phyloP scores from a whole-genome alignment of 371 early-diverging fungal genomes.

The Fennellomyces sp. region DNA sequence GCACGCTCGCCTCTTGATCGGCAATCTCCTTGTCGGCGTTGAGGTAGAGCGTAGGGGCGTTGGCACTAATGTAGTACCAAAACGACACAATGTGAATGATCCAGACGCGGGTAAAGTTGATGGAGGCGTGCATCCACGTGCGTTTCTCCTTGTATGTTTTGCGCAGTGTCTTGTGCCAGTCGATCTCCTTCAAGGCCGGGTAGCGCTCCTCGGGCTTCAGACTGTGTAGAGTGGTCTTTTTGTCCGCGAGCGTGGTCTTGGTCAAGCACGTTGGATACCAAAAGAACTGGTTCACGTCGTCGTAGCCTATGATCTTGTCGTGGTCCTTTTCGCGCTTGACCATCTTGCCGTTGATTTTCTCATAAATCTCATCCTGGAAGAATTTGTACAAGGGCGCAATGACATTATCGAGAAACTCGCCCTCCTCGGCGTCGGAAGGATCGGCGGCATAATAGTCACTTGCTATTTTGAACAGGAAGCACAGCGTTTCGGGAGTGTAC shows the following conservation, averaged over 20 bases:
- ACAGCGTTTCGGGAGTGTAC: slow-evolving; percentile 79
- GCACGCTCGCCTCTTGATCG: slow-evolving; percentile 49
- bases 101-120: slow-evolving; percentile 90
- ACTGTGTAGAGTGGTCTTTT: slow-evolving; percentile 58
- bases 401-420: slow-evolving; percentile 72
- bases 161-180: slow-evolving; percentile 72
- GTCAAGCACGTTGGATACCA: slow-evolving; percentile 77
- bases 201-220: slow-evolving; percentile 72
- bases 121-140: slow-evolving; percentile 82
- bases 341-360: slow-evolving; percentile 68
- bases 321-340: slow-evolving; percentile 86
- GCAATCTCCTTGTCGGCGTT: slow-evolving; percentile 43
- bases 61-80: slow-evolving; percentile 82
- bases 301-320: slow-evolving; percentile 80
- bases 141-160: slow-evolving; percentile 91
- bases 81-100: slow-evolving; percentile 84
- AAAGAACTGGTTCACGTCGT: slow-evolving; percentile 90
- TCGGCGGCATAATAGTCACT: slow-evolving; percentile 56
- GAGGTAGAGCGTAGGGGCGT: slow-evolving; percentile 71
- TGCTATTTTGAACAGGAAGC: slow-evolving; percentile 85
- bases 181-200: slow-evolving; percentile 61
- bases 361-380: slow-evolving; percentile 80
- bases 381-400: slow-evolving; percentile 80
- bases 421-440: slow-evolving; percentile 58
- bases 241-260: slow-evolving; percentile 50